phyloP scores from a whole-genome alignment of 164 flowering plant genomes.

The Amborella trichopoda region DNA sequence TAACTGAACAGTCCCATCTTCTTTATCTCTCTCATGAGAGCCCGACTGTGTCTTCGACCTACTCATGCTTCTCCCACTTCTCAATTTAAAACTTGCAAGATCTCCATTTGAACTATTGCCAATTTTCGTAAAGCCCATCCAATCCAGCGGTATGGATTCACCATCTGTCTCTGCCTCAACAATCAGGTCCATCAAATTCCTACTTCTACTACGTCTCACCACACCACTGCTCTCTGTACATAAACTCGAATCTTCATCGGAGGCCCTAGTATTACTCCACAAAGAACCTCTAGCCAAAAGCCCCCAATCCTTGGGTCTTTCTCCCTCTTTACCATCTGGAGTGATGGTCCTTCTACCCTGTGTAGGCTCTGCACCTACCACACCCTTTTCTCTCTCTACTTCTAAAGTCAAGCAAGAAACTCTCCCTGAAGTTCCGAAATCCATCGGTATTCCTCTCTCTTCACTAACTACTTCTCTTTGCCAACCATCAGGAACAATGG shows the following conservation, averaged over 20 bases:
- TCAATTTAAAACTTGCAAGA: conserved; percentile 25
- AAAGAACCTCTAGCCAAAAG: conserved; percentile 62
- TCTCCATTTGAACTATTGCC: conserved; percentile 18
- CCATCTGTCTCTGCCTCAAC: conserved; percentile 33
- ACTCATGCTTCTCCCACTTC: conserved; percentile 20
- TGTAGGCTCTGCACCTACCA: conserved; percentile 7
- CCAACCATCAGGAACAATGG: too few species aligned
- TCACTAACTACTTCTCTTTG: too few species aligned
- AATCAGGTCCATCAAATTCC: conserved; percentile 72
- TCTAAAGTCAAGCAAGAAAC: conserved; percentile 9
- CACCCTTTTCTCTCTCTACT: conserved; percentile 9
- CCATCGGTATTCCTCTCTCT: too few species aligned
- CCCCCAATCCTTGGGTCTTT: conserved; percentile 40
- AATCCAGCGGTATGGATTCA: conserved; percentile 18
- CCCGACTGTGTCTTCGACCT: conserved; percentile 14
- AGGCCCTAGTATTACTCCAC: too few species aligned
- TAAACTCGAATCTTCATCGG: too few species aligned
- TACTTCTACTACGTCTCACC: conserved; percentile 19
- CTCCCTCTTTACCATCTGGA: conserved; percentile 9
- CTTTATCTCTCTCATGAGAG: conserved; percentile 7
- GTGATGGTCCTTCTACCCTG: not conserved
- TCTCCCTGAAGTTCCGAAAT: conserved; percentile 10
- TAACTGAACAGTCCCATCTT: too few species aligned
- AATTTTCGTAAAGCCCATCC: too few species aligned
- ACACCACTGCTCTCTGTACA: too few species aligned